Evolutionary conservation across 345 rosid genomes (phyloP), one percentile per base, ranked within the genome.

Genomic region (Durio zibethinus): DNA sequence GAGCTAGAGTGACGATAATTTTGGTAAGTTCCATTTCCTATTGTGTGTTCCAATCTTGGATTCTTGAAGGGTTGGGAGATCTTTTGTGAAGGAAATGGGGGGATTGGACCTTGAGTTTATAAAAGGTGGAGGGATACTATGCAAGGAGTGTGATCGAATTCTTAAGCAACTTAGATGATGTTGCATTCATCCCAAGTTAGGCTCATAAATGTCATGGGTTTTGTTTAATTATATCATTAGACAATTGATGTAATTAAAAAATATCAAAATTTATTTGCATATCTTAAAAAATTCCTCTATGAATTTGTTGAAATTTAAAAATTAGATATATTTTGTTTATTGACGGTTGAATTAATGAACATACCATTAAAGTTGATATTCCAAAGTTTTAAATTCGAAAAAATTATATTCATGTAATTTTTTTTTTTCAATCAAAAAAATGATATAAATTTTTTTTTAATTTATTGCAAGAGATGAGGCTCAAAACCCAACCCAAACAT

Each of bases 51-150:
- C 21, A 5, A 29, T 36, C 29, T 38, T 43, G 42, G 23, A 2
- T 25, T 67, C 48, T 43, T 59, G 27, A 20, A 48, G 54, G 8
- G 72, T 10, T 38, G 2, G 74, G 65, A 71, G 60, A n/a, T 15
- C n/a, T 72, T 74, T 56, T 73, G 61, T 60, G 82, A 60, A 68
- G 80, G 47, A 64, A 78, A 80, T 53, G 72, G 69, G 16, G 25
- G 77, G 8, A 54, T 73, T 74, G 79, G 87, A 78, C 38, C 45
- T 80, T 73, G 82, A 84, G 59, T 85, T 88, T 88, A 88, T 89
- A 71, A 88, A 85, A 79, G 81, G 78, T 78, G n/a, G 65, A 43
- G 48, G 78, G 72, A 78, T 81, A 75, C 75, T 80, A 74, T 72
- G 74, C 77, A 75, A 81, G 63, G 82, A 83, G 87, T 86, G 79